A percentile compares a stretch with the other conserved stretches of the same genome.
Evolutionary conservation across 768 basidiomycete genomes (phyloP).

Genomic region (Gyrodon lividus): DNA sequence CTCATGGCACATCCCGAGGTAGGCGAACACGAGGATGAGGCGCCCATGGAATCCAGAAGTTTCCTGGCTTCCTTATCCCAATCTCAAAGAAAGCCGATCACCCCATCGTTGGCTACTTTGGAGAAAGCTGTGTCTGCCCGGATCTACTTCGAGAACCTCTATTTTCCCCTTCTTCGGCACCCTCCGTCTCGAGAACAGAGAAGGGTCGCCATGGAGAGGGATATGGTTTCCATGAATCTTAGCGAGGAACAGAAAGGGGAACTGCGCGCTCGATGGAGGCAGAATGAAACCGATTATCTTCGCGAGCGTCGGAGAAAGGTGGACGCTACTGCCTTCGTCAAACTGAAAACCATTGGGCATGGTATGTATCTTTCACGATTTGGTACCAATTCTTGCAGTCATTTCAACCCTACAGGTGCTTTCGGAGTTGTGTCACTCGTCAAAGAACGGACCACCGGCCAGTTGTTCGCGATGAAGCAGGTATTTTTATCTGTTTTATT

Average conservation of each 20-base stretch:
- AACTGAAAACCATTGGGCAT: conserved; percentile 93
- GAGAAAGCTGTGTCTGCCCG: conserved; percentile 91
- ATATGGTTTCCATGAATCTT: conserved; percentile 75
- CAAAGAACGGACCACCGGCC: conserved; percentile 72
- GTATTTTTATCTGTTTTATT: conserved; percentile 40
- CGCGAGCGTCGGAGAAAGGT: conserved; percentile 82
- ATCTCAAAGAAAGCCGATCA: conserved; percentile 57
- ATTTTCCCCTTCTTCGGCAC: conserved; percentile 83
- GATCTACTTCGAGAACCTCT: conserved; percentile 92
- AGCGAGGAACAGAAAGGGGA: conserved; percentile 67
- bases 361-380: conserved; percentile 47
- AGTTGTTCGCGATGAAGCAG: conserved; percentile 96
- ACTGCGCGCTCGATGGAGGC: conserved; percentile 72
- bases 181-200: conserved; percentile 85
- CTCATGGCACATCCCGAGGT: conserved; percentile 67
- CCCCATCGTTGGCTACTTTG: conserved; percentile 85
- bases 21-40: conserved; percentile 55
- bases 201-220: conserved; percentile 81
- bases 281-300: conserved; percentile 89
- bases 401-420: conserved; percentile 58
- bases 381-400: conserved; percentile 24
- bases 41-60: conserved; percentile 18
- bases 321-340: conserved; percentile 79
- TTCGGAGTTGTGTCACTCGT: conserved; percentile 97
- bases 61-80: conserved; percentile 34